Evolutionary conservation across 768 basidiomycete genomes (phyloP).

Genomic region (Termitomyces heimii): DNA sequence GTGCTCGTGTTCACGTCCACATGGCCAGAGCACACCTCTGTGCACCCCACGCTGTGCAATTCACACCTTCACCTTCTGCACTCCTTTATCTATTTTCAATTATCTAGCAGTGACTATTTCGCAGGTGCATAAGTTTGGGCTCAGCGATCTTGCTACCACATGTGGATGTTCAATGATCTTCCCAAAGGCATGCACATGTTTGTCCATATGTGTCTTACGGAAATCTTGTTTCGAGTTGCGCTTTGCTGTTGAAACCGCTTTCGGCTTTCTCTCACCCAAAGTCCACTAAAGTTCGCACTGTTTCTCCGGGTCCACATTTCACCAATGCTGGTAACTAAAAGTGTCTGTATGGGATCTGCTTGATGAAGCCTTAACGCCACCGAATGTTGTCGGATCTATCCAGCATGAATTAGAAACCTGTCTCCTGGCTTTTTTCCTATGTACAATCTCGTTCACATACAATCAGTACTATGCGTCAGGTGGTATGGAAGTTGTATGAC

Average conservation of each 20-base stretch:
- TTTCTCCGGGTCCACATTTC: neutral
- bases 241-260: neutral
- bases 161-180: constrained; percentile 2
- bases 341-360: neutral
- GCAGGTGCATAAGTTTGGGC: constrained; percentile 1
- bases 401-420: neutral
- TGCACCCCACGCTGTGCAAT: neutral
- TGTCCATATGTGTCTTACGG: neutral
- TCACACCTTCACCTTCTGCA: constrained; percentile 2
- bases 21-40: constrained; percentile 3
- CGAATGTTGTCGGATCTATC: neutral
- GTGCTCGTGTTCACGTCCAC: constrained; percentile 6
- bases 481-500: neutral
- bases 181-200: constrained; percentile 7
- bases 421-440: neutral
- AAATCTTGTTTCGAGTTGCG: neutral
- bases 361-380: neutral
- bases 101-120: neutral
- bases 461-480: neutral
- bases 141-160: neutral
- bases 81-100: neutral
- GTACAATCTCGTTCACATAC: neutral
- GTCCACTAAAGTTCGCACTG: neutral
- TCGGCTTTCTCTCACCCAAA: neutral
- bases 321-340: neutral